A percentile compares a stretch with the other conserved stretches of the same genome.
Evolutionary conservation across 2,329 filamentous ascomycete species (phyloP).

Genomic region (Geosmithia morbida): DNA sequence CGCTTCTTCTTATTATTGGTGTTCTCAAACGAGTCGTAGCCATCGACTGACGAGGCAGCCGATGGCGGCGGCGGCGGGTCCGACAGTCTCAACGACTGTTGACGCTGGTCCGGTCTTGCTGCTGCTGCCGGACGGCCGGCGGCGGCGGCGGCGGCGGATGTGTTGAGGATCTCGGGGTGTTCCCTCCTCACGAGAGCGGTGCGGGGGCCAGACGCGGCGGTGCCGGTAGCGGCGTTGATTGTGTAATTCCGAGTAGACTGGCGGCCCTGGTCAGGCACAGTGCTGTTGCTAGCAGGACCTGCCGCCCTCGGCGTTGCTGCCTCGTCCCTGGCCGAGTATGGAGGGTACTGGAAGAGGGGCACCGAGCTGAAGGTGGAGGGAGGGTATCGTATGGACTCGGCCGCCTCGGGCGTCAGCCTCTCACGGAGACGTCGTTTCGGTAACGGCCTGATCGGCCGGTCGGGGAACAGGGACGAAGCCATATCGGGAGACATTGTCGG

Average conservation of each 20-base stretch:
- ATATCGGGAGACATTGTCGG: conserved; percentile 57
- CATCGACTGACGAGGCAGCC: conserved; percentile 59
- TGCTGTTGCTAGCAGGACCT: conserved; percentile 6
- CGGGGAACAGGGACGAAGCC: conserved; percentile 67
- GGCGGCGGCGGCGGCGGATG: conserved; percentile 17
- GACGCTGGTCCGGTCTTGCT: conserved; percentile 27
- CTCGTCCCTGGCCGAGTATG: conserved; percentile 40
- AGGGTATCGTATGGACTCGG: conserved; percentile 70
- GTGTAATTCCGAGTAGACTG: conserved; percentile 8
- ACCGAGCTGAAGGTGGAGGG: conserved; percentile 55
- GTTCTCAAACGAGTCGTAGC: conserved; percentile 95
- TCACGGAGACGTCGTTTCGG: conserved; percentile 82
- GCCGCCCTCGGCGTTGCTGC: conserved; percentile 6
- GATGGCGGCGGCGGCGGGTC: conserved; percentile 48
- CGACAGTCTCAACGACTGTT: conserved; percentile 10
- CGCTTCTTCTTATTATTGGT: conserved; percentile 99
- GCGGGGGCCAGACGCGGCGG: conserved; percentile 9
- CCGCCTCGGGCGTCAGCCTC: conserved; percentile 72
- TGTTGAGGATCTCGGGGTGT: conserved; percentile 28
- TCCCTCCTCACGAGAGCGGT: conserved; percentile 28
- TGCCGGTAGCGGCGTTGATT: conserved; percentile 43
- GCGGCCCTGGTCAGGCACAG: conserved; percentile 8
- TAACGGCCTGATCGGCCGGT: conserved; percentile 83
- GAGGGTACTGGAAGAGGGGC: conserved; percentile 53
- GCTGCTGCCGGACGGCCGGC: conserved; percentile 19